Conservation (phyloP, 768 basidiomycete species). For the Lactarius hengduanensis region DNA sequence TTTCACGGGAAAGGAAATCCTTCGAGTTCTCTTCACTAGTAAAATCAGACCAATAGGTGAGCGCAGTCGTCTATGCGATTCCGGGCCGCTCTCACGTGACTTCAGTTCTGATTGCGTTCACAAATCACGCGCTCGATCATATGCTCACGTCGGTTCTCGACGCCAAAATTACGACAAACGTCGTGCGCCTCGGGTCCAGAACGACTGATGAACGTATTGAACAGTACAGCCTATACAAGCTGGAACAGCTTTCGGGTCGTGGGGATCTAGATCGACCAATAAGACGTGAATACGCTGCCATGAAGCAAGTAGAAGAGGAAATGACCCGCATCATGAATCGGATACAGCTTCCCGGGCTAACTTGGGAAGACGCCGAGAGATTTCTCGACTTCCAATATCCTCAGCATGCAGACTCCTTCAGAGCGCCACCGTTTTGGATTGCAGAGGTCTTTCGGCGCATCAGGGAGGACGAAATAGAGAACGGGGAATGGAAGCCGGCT, state of each 20-base stretch:
- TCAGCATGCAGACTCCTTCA: slow-evolving; percentile 46
- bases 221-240: slow-evolving; percentile 56
- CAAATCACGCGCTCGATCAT: slow-evolving; percentile 79
- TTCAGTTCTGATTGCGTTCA: slow-evolving; percentile 56
- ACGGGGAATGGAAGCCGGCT: slow-evolving; percentile 19
- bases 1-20: slow-evolving; percentile 65
- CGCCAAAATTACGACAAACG: slow-evolving; percentile 55
- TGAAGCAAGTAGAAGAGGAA: slow-evolving; percentile 47
- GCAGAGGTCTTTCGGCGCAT: neutral
- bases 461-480: slow-evolving; percentile 15
- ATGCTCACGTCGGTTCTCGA: slow-evolving; percentile 66
- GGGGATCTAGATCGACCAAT: slow-evolving; percentile 43
- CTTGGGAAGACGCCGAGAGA: slow-evolving; percentile 37
- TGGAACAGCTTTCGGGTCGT: slow-evolving; percentile 47
- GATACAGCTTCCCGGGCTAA: slow-evolving; percentile 24
- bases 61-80: neutral
- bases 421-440: slow-evolving; percentile 40
- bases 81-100: neutral
- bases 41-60: slow-evolving; percentile 49
- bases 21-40: slow-evolving; percentile 61
- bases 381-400: slow-evolving; percentile 48
- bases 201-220: slow-evolving; percentile 59
- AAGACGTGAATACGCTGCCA: slow-evolving; percentile 36
- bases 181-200: slow-evolving; percentile 72
- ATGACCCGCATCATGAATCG: slow-evolving; percentile 48